Evolutionary conservation across 768 basidiomycete species (phyloP).

Genomic region (Leucosporidium creatinivorum): DNA sequence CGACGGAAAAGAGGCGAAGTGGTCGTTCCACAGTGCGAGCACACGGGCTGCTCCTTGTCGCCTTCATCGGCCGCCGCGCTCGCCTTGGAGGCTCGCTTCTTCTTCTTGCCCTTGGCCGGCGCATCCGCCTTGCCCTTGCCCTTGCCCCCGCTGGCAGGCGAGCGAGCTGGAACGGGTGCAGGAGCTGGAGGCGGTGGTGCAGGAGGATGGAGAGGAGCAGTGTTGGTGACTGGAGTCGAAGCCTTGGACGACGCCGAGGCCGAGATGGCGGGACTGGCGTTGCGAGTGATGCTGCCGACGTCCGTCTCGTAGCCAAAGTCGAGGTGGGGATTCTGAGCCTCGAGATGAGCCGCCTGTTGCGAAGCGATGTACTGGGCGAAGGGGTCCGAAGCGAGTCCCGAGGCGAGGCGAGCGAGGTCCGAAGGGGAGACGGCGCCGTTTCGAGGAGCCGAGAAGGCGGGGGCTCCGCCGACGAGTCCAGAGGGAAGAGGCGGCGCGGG

Average conservation of each 20-base stretch:
- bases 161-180: no score
- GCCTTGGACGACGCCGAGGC: neutral
- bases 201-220: no score
- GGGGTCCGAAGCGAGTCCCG: neutral
- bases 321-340: no score
- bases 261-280: no score
- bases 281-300: no score
- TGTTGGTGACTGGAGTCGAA: neutral
- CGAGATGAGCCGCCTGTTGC: no score
- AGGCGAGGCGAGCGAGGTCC: neutral
- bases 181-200: no score
- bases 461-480: no score
- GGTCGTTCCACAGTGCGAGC: constrained; percentile 24
- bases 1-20: constrained; percentile 23
- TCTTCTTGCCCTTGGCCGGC: constrained; percentile 3
- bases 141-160: no score
- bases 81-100: no score
- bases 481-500: no score
- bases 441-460: neutral
- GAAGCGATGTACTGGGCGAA: neutral
- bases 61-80: neutral
- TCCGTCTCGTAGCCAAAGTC: no score
- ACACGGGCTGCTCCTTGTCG: constrained; percentile 12
- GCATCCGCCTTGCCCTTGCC: neutral
- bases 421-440: neutral